Conservation (phyloP, 75 land plant genomes). For the Pinus taeda region DNA sequence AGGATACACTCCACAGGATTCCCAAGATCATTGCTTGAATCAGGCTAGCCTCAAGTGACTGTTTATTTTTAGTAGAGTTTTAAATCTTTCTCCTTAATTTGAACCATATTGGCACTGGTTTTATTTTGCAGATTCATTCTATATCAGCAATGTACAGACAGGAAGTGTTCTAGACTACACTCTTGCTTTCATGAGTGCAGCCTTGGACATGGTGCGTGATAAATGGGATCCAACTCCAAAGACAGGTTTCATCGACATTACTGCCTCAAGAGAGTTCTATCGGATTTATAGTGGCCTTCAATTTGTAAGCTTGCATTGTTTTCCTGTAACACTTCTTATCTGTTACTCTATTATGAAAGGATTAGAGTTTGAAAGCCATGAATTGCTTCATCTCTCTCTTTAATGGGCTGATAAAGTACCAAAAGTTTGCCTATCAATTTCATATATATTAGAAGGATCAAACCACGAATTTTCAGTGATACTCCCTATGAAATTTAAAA, state of each 20-base stretch:
- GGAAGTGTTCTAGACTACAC: constrained; percentile 97
- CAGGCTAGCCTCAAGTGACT: background rate
- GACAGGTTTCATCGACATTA: constrained; percentile 95
- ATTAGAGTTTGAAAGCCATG: background rate
- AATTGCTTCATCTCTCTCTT: background rate
- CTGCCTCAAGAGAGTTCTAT: constrained; percentile 94
- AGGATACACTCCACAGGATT: background rate
- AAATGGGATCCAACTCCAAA: constrained; percentile 91
- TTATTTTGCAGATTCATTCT: constrained; percentile 64
- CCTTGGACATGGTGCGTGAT: constrained; percentile 64
- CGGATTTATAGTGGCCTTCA: constrained; percentile 94
- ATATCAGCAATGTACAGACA: constrained; percentile 70
- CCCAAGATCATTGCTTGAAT: background rate
- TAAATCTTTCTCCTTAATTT: background rate
- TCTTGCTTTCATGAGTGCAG: constrained; percentile 87
- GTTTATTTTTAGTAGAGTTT: background rate
- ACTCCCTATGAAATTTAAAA: background rate
- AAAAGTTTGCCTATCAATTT: background rate
- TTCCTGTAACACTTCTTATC: background rate
- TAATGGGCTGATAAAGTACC: too few species aligned
- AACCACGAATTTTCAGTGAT: background rate
- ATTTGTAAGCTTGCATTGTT: constrained; percentile 62
- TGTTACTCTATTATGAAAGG: background rate
- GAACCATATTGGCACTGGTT: background rate
- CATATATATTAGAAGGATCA: background rate